These are phyloP conservation scores for Gaeumannomyces sp. DNA, from an alignment of 2,329 filamentous ascomycete genomes.

Conservation along the genomic window DNA sequence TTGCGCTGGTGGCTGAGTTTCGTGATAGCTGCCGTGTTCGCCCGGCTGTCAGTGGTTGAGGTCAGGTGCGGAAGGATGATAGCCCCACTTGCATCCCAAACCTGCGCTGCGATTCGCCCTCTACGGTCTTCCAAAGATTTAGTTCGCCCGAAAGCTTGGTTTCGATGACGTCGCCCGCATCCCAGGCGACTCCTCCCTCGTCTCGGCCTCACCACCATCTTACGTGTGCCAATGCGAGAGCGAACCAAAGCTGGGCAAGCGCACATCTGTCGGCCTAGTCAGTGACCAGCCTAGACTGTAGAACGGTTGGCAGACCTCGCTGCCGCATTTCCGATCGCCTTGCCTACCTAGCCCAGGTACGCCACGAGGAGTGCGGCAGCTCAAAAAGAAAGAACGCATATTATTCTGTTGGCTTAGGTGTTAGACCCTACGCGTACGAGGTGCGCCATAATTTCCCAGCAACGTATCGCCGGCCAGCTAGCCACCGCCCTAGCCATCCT, in stretches of 20 bases:
- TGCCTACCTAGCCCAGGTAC: background rate
- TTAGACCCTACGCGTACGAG: background rate
- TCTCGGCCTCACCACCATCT: background rate
- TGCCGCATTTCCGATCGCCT: background rate
- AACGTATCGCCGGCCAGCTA: no score
- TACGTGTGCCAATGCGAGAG: background rate
- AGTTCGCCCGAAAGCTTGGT: background rate
- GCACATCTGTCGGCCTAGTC: background rate
- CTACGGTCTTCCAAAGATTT: background rate
- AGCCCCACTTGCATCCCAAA: background rate
- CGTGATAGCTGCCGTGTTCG: background rate
- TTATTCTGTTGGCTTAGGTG: background rate
- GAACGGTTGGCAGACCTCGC: background rate
- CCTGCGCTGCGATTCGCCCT: background rate
- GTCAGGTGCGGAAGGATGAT: background rate
- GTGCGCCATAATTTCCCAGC: no score
- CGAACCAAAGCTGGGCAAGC: background rate
- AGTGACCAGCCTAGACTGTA: background rate
- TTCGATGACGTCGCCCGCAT: background rate
- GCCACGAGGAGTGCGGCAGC: background rate
- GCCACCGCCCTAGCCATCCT: no score
- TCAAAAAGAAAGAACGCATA: background rate
- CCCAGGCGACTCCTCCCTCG: background rate
- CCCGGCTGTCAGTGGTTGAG: background rate
- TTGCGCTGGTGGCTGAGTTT: background rate